These are phyloP conservation scores for Malania oleifera DNA, from an alignment of 164 flowering plant genomes.

Conservation along the genomic window DNA sequence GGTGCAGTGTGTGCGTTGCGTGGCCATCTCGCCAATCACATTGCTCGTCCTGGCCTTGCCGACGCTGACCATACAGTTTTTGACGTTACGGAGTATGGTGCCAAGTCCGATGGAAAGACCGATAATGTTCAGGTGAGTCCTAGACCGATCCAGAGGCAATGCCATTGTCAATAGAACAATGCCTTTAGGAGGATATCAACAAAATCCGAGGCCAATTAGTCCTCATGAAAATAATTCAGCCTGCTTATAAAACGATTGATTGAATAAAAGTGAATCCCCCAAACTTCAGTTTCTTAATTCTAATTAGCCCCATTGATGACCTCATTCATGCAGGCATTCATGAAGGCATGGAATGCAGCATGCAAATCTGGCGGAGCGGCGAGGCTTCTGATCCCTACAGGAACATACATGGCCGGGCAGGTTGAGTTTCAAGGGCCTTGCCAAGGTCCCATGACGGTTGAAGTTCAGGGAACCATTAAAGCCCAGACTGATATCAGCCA, in stretches of 20 bases:
- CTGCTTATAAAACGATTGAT: background rate
- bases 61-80: constrained; percentile 22
- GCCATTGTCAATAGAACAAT: too few species aligned
- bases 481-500: constrained; percentile 31
- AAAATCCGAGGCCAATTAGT: too few species aligned
- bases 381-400: constrained; percentile 37
- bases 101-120: constrained; percentile 22
- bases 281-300: too few species aligned
- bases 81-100: constrained; percentile 29
- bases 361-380: constrained; percentile 25
- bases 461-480: constrained; percentile 40
- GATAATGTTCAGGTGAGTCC: constrained; percentile 28
- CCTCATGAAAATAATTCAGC: background rate
- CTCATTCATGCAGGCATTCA: constrained; percentile 26
- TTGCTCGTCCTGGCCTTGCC: constrained; percentile 10
- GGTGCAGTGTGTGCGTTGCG: constrained; percentile 13
- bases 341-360: constrained; percentile 40
- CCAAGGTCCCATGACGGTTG: constrained; percentile 28
- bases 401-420: constrained; percentile 31
- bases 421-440: constrained; percentile 48
- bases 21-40: background rate
- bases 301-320: background rate
- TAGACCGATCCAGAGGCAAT: background rate
- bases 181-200: too few species aligned
- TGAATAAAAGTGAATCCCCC: background rate